Base-by-base conservation (phyloP, 1,284 basidiomycete species). In the Marasmius oreades region DNA sequence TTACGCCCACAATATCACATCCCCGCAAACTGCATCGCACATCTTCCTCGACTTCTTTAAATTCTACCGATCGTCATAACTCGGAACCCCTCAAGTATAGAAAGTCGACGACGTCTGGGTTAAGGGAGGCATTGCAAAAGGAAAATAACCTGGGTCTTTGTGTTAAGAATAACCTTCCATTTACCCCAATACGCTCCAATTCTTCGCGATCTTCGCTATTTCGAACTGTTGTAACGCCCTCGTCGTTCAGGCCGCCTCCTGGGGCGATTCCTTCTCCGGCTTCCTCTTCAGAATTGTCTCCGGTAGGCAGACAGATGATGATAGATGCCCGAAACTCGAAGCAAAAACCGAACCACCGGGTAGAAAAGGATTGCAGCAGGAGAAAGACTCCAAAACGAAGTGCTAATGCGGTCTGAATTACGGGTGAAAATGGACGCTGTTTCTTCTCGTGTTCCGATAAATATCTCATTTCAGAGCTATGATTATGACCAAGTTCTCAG, bases 281-380 rank as follows among this genome's bases (percentile, higher is more conserved):
- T n/a, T 84, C 80, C 24, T 88, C 87, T 3, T 80, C 85, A 12
- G 88, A 90, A 61, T 70, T 90, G 50, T 90, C 88, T 22, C 85
- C 86, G 11, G 69, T 85, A 34, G 83, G 78, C 7, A 76, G 76
- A 61, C 77, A 85, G 64, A 77, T 90, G 64, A 90, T 90, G 88
- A 70, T 72, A 55, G 77, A 82, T 63, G 66, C 75, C 12, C 74
- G 82, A 45, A 64, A 64, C 53, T 68, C 63, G 36, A 64, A 58
- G 46, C 73, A 65, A 63, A 69, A n/a, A 64, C 66, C 62, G 46
- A 68, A 59, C 61, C 45, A 54, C 4, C 33, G 34, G 24, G 68
- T 20, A 42, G 62, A 55, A 66, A 68, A 48, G 70, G 69, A 53
- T 60, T 58, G 60, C 63, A 63, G 48, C 62, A 68, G 28, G n/a